Evolutionary conservation across 257 asterid species (phyloP).

Genomic region (Verbascum thapsus): DNA sequence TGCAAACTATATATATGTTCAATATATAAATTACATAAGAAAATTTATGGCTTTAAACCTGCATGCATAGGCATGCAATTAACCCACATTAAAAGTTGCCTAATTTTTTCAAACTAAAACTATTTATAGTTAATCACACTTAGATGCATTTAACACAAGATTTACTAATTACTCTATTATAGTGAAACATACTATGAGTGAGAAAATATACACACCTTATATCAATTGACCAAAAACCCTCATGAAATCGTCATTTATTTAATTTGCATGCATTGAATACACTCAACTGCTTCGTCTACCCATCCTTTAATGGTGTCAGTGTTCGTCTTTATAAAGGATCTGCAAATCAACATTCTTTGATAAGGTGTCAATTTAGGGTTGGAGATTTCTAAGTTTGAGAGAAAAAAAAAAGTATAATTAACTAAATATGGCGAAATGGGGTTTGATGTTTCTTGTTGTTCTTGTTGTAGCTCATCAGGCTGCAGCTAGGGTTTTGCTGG

Average conservation of each 20-base stretch:
- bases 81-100: no score
- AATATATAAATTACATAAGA: no score
- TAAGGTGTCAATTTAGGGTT: constrained; percentile 12
- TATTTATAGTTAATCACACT: no score
- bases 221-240: not conserved
- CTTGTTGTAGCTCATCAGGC: constrained; percentile 33
- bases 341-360: not conserved
- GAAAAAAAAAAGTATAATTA: not conserved
- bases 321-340: constrained; percentile 23
- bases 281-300: constrained; percentile 30
- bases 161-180: no score
- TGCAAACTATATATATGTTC: no score
- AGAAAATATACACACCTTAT: not conserved
- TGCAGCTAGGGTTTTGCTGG: constrained; percentile 45
- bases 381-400: not conserved
- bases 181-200: no score
- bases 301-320: not conserved
- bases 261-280: constrained; percentile 24
- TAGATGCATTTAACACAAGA: no score
- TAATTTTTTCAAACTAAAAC: no score
- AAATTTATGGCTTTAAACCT: no score
- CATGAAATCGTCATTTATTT: no score
- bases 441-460: constrained; percentile 35
- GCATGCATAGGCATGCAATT: no score
- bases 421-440: constrained; percentile 42